A percentile compares a stretch with the other conserved stretches of the same genome.
Evolutionary conservation across 1,139 yeast species (phyloP).

Genomic region (Zygosaccharomyces pseudobailii): DNA sequence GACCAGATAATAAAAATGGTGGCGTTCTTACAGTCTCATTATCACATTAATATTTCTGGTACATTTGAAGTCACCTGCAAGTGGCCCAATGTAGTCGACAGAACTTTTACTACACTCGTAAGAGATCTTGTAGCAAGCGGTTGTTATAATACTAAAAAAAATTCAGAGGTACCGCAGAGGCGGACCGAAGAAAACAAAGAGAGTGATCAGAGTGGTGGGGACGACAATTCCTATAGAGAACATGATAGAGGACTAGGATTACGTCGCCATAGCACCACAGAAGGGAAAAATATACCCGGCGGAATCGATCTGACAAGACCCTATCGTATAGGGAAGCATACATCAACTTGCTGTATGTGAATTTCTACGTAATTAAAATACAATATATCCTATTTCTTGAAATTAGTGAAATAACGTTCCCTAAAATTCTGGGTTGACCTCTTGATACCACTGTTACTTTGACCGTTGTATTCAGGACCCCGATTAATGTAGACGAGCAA

Average conservation of each 20-base stretch:
- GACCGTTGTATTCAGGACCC: constrained; percentile 55
- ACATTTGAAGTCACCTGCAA: constrained; percentile 35
- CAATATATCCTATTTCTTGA: constrained; percentile 32
- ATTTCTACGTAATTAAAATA: not conserved
- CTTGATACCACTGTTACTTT: constrained; percentile 40
- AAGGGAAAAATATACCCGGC: not conserved
- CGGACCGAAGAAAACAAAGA: not conserved
- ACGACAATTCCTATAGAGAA: not conserved
- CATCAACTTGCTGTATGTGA: constrained; percentile 18
- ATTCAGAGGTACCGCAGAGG: not conserved
- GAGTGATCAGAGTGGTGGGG: not conserved
- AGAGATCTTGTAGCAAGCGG: constrained; percentile 31
- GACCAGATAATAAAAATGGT: constrained; percentile 28
- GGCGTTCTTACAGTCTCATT: constrained; percentile 20
- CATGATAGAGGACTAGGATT: not conserved
- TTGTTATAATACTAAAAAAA: constrained; percentile 27
- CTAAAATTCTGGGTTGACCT: constrained; percentile 53
- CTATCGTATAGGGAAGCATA: constrained; percentile 1
- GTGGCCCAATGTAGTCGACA: constrained; percentile 31
- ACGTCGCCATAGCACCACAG: not conserved
- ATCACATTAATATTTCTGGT: constrained; percentile 28
- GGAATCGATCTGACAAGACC: constrained; percentile 4
- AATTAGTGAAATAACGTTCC: constrained; percentile 72
- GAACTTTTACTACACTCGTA: constrained; percentile 28
- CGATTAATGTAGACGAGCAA: constrained; percentile 73